phyloP scores from a whole-genome alignment of 495 filamentous ascomycete genomes.

The Aspergillus diversus region DNA sequence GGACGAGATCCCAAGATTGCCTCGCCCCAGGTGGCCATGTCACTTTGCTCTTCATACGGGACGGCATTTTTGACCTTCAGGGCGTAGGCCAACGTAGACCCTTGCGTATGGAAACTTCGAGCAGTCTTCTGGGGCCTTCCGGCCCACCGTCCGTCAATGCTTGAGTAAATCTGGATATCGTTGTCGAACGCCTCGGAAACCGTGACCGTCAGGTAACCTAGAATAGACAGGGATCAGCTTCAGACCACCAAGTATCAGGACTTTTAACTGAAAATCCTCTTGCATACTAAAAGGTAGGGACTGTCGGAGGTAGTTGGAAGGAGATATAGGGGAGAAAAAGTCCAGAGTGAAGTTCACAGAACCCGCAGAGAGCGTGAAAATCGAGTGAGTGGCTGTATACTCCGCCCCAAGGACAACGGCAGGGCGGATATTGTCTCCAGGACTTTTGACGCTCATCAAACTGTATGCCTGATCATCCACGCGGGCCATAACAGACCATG shows the following conservation, averaged over 20 bases:
- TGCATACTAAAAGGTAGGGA: constrained; percentile 71
- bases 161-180: constrained; percentile 49
- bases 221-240: constrained; percentile 8
- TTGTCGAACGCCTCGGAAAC: constrained; percentile 40
- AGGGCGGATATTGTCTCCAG: constrained; percentile 32
- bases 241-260: background rate
- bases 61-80: constrained; percentile 41
- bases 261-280: too few species aligned
- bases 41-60: constrained; percentile 44
- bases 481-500: constrained; percentile 52
- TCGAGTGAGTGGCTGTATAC: constrained; percentile 52
- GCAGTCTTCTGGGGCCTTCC: constrained; percentile 37
- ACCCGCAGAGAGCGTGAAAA: constrained; percentile 49
- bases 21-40: constrained; percentile 52
- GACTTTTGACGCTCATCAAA: constrained; percentile 46
- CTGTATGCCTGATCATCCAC: constrained; percentile 52
- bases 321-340: constrained; percentile 87
- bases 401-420: constrained; percentile 44
- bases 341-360: constrained; percentile 45
- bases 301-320: constrained; percentile 79
- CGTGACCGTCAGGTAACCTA: constrained; percentile 69
- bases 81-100: constrained; percentile 32
- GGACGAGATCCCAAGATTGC: constrained; percentile 36
- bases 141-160: constrained; percentile 56
- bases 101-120: constrained; percentile 31